Base-by-base conservation (phyloP, 2,329 filamentous ascomycete genomes). In the Metarhizium guizhouense region DNA sequence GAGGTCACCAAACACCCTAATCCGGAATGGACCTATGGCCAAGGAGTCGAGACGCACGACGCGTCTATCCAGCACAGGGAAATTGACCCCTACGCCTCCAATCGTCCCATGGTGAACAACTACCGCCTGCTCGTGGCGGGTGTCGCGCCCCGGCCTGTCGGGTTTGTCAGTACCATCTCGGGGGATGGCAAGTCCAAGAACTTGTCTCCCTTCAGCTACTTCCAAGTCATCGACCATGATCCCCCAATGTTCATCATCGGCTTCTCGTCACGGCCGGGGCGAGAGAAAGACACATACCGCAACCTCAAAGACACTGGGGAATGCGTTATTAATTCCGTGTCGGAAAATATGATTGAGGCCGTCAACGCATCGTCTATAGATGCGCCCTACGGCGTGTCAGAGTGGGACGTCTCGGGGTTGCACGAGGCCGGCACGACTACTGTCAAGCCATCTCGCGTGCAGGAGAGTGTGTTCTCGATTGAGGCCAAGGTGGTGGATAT, bases 101-200 rank as follows among this genome's bases (percentile, higher is more conserved):
- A 86, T 32, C 79, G 91, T 0, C 80, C 85, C 0, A 74, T 83
- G 0, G 74, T 78, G 0, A 83, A 81, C 70, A 95, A 95, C 75
- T 95, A 96, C 78, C 93, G 93, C 68, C 80, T 95, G 2, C 75
- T 95, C 32, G 91, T 95, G 65, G 86, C 83, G 3, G 85, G 25
- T 1, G 4, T 25, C 25, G 25, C 25, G 25, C 25, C 25, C 25
- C 25, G 25, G 25, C 25, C 25, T 25, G 25, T 25, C 4, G 25
- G 25, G 25, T 25, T 25, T 25, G 25, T 25, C 25, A 25, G 25
- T 25, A 25, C 25, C 25, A 4, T 25, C 25, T 25, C 25, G 25
- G 25, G 25, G 25, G 25, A 25, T 25, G 25, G 25, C 25, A 25
- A 25, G 25, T 25, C 25, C 25, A 25, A 25, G 25, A 25, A 25